Evolutionary conservation across 768 basidiomycete species (phyloP), one percentile per base, ranked within the genome.

Genomic region (Nevesoporus exiguus): DNA sequence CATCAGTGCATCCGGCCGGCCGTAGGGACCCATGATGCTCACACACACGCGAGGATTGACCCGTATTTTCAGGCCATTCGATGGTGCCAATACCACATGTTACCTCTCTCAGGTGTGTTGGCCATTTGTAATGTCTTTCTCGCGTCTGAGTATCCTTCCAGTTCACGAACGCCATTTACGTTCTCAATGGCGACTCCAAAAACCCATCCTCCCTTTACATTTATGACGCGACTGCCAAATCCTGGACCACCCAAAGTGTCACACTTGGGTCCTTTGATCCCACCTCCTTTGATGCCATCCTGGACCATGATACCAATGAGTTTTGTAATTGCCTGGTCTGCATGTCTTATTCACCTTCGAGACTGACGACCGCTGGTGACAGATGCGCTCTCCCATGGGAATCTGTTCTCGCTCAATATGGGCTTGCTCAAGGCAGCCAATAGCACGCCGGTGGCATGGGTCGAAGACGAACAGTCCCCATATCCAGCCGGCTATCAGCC

Each of bases 241-340:
- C 86, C 1, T 96, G 94, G 94, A 81, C 88, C 3, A 87, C 80
- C 3, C 94, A 98, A 66, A 59, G 75, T 2, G 79, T 79, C 21
- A 78, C 73, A 6, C 61, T 77, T 0, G 79, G 77, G 33, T 70
- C 69, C 49, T 85, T 88, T 60, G 84, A 93, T 67, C 79, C 83
- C 5, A 69, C 77, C 2, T 80, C 81, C 19, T 86, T 85, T 62
- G 77, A 75, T 25, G 81, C 88, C 25, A 84, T 96, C 56, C 80
- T 98, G 31, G 94, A 98, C 73, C 94, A 96, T 59, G 94, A 98
- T 69, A 98, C 94, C 47, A 94, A 96, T 57, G 83, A 87, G 55
- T 87, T 97, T 73, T 94, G 87, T 88, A 68, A 47, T 59, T 45
- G 1, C 27, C 10, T 39, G 43, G 3, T 15, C 7, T 47, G 4